Base-by-base conservation (phyloP, 2,329 filamentous ascomycete species). In the Cryphonectria parasitica region DNA sequence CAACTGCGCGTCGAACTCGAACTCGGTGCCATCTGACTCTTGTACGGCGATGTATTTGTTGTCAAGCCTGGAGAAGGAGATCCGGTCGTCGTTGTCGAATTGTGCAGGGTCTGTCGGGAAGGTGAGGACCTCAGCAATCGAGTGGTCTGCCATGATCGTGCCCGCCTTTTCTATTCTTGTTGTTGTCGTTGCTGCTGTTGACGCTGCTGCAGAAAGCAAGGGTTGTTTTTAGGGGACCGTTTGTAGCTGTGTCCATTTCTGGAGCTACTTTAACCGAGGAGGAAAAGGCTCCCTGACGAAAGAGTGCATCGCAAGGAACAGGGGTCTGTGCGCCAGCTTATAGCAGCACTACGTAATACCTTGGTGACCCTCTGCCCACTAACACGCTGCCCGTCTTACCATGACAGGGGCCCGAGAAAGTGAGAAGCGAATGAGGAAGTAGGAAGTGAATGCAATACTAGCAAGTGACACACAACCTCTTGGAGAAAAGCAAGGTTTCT, bases 31-130 rank as follows among this genome's bases (percentile, higher is more conserved):
- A 78, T 96, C 90, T 64, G 71, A 72, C 64, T 94, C 92, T 70
- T 93, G 91, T 73, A 97, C 94, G 10, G 96, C 89, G 67, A 96
- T 88, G 82, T 91, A 95, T 78, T 94, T 95, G 77, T 89, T 86
- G 80, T 95, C 91, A 72, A 93, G 85, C 78, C 89, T 92, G n/a
- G 93, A 95, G 82, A 91, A 97, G 7, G 93, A 95, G 77, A 97
- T 92, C 75, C 95, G 92, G 39, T 92, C 88, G 78, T 97, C 94
- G 71, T 83, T 83, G 76, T 91, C 90, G 78, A 97, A 97, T 64
- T 92, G 87, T 69, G 88, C 85, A 19, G 87, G 85, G 70, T 93
- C 83, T 25, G 84, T 88, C 31, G 89, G 88, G 69, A 90, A 89
- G 15, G 81, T 81, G 78, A 79, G 77, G 39, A 77, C 73, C 68